Percentiles rank a stretch among this genome's conserved stretches.
Conservation (phyloP, 2,329 filamentous ascomycete genomes). For the Pleochaeta shiraiana region DNA sequence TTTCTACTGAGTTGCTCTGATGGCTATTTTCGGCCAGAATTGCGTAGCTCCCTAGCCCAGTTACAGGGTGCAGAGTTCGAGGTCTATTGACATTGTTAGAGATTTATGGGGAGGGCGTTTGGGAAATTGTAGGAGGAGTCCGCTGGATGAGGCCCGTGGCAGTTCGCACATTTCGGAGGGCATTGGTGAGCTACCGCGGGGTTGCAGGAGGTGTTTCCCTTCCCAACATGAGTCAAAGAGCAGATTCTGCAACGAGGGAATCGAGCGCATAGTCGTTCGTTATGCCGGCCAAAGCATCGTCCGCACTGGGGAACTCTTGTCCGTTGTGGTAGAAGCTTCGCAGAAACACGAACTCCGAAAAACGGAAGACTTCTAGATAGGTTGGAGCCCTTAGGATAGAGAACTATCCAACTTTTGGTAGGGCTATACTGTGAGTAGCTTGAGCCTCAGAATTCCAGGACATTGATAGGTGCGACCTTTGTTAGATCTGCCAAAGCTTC, state of each 20-base stretch:
- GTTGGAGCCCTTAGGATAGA: background rate
- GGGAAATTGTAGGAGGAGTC: background rate
- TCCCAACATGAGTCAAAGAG: background rate
- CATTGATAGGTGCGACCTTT: background rate
- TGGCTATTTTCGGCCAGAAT: background rate
- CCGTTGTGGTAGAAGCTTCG: background rate
- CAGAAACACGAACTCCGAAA: background rate
- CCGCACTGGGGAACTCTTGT: background rate
- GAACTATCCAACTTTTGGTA: background rate
- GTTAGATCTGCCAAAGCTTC: background rate
- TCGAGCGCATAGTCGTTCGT: background rate
- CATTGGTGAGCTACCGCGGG: background rate
- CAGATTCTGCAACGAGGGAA: constrained; percentile 1
- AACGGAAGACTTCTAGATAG: background rate
- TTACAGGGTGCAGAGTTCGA: background rate
- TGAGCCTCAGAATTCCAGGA: background rate
- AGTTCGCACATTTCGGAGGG: background rate
- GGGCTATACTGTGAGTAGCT: background rate
- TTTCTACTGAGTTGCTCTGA: background rate
- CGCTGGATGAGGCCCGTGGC: background rate
- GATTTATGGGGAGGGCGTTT: background rate
- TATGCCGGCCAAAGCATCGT: background rate
- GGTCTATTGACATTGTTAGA: background rate
- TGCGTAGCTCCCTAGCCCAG: background rate
- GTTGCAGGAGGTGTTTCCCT: background rate